Conservation (phyloP, 2,329 filamentous ascomycete genomes). For the Fusarium pseudocircinatum region DNA sequence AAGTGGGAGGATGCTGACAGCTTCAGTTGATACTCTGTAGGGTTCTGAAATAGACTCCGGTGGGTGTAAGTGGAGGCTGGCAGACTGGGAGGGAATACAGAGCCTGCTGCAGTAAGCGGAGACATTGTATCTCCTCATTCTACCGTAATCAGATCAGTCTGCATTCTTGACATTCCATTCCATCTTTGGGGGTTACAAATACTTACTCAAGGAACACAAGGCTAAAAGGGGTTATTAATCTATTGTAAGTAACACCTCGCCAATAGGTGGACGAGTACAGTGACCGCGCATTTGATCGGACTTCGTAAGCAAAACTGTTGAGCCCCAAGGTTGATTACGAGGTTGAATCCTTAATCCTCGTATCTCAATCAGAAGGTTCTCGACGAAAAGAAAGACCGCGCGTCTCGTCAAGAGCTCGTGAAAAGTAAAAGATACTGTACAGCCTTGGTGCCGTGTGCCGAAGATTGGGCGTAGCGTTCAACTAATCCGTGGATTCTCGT, state of each 20-base stretch:
- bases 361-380: background rate
- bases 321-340: constrained; percentile 3
- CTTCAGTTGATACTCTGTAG: background rate
- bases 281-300: background rate
- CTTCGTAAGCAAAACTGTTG: background rate
- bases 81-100: background rate
- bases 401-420: background rate
- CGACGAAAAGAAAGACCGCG: constrained; percentile 6
- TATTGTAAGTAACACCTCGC: background rate
- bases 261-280: background rate
- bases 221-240: background rate
- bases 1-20: background rate
- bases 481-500: constrained; percentile 4
- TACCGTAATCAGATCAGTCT: background rate
- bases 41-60: background rate
- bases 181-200: background rate
- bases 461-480: background rate
- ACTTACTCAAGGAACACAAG: background rate
- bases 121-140: background rate
- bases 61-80: constrained; percentile 8
- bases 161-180: background rate
- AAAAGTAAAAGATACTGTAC: background rate
- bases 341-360: background rate
- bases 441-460: constrained; percentile 18
- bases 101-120: background rate